These are phyloP conservation scores for Alternaria sp. DNA, from an alignment of 2,329 filamentous ascomycete genomes.

Conservation along the genomic window DNA sequence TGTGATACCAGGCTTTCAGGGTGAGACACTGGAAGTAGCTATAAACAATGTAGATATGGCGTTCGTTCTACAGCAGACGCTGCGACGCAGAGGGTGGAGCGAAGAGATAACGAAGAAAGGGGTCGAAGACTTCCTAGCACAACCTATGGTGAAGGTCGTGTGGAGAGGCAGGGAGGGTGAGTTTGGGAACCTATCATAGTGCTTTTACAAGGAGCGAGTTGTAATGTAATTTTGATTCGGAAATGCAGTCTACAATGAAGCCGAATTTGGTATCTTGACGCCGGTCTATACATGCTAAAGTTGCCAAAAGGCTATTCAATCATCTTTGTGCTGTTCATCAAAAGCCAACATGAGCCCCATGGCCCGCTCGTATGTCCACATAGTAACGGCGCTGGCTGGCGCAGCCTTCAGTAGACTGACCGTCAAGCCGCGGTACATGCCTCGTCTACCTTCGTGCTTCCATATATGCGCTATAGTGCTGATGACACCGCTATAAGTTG, in stretches of 20 bases:
- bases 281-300: background rate
- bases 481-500: conserved; percentile 75
- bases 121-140: conserved; percentile 1
- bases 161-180: background rate
- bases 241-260: background rate
- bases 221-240: background rate
- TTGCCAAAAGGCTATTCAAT: background rate
- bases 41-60: conserved; percentile 10
- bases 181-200: background rate
- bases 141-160: conserved; percentile 6
- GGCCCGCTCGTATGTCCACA: conserved; percentile 91
- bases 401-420: conserved; percentile 94
- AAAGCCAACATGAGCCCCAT: conserved; percentile 65
- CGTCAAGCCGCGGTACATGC: conserved; percentile 85
- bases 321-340: conserved; percentile 26
- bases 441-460: conserved; percentile 75
- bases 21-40: conserved; percentile 10
- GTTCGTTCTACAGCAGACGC: conserved; percentile 10
- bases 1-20: conserved; percentile 7
- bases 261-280: conserved; percentile 4
- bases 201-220: background rate
- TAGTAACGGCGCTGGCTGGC: conserved; percentile 89
- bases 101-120: conserved; percentile 1
- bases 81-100: conserved; percentile 6
- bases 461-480: conserved; percentile 75